Percentiles rank a stretch among this genome's conserved stretches.
These are phyloP conservation scores for Amanita fuliginea DNA, from an alignment of 768 basidiomycete species.

Conservation along the genomic window DNA sequence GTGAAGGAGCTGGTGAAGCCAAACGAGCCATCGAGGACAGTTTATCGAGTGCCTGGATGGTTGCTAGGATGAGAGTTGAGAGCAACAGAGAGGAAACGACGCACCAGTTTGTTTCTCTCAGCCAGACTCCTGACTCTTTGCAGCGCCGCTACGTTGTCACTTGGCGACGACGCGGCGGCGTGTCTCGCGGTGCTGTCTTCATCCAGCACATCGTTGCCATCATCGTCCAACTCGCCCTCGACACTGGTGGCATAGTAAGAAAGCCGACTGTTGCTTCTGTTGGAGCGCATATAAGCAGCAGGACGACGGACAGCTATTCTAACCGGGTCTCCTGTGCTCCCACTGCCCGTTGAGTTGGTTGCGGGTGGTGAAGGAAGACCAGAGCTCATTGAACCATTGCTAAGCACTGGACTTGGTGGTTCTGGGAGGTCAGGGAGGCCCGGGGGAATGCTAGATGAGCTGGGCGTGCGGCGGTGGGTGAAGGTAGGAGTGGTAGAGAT, in stretches of 20 bases:
- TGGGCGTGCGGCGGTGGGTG: conserved; percentile 10
- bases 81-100: conserved; percentile 17
- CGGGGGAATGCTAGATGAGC: conserved; percentile 16
- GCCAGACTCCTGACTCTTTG: conserved; percentile 62
- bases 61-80: conserved; percentile 3
- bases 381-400: conserved; percentile 36
- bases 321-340: conserved; percentile 55
- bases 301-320: conserved; percentile 24
- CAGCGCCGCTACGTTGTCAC: conserved; percentile 47
- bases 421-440: conserved; percentile 60
- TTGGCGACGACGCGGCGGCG: conserved; percentile 19
- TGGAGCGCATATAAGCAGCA: background rate
- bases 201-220: conserved; percentile 36
- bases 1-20: conserved; percentile 41
- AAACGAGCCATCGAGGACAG: conserved; percentile 48
- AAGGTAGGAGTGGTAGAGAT: conserved; percentile 6
- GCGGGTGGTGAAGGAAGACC: conserved; percentile 79
- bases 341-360: conserved; percentile 77
- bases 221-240: conserved; percentile 19
- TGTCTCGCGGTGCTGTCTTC: conserved; percentile 54
- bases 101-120: conserved; percentile 63
- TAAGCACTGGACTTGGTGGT: conserved; percentile 51
- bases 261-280: conserved; percentile 16
- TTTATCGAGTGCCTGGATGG: conserved; percentile 54
- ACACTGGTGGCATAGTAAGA: conserved; percentile 18